These are phyloP conservation scores for Omphalotus olearius DNA, from an alignment of 1,284 basidiomycete genomes.

Conservation along the genomic window DNA sequence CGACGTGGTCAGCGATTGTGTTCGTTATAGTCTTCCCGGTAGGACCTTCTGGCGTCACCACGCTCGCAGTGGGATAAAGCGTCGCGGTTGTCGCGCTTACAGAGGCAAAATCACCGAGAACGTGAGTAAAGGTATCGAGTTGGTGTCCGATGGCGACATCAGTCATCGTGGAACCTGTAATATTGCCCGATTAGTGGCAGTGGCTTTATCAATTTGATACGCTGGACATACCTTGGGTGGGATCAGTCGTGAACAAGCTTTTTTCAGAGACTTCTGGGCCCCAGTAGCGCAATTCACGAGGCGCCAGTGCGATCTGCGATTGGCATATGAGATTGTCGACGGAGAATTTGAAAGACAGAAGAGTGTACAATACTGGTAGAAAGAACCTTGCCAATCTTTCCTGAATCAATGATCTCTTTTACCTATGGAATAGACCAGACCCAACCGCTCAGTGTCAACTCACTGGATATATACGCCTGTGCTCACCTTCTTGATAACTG, in stretches of 20 bases:
- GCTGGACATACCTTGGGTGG: conserved; percentile 13
- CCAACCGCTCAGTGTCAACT: not conserved
- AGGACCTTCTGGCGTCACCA: conserved; percentile 23
- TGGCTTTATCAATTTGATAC: not conserved
- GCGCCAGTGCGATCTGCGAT: conserved; percentile 14
- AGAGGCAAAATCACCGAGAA: conserved; percentile 29
- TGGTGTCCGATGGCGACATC: conserved; percentile 27
- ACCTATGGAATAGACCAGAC: conserved; percentile 24
- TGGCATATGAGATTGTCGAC: not conserved
- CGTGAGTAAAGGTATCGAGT: conserved; percentile 22
- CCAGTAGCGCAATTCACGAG: conserved; percentile 14
- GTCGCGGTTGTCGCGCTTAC: conserved; percentile 24
- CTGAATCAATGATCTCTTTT: conserved; percentile 27
- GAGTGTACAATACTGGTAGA: conserved; percentile 26
- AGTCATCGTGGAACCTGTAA: conserved; percentile 23
- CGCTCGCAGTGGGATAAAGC: conserved; percentile 23
- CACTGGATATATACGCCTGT: not conserved
- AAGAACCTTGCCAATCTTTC: conserved; percentile 28
- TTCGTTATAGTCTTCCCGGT: conserved; percentile 22
- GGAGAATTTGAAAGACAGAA: not conserved
- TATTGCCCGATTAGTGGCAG: not conserved
- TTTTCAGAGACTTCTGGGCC: not conserved
- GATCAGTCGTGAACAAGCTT: conserved; percentile 13
- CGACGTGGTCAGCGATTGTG: conserved; percentile 24
- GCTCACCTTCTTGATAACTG: conserved; percentile 25